phyloP scores from a whole-genome alignment of 805 yeast genomes.

The Candida lessepsii region DNA sequence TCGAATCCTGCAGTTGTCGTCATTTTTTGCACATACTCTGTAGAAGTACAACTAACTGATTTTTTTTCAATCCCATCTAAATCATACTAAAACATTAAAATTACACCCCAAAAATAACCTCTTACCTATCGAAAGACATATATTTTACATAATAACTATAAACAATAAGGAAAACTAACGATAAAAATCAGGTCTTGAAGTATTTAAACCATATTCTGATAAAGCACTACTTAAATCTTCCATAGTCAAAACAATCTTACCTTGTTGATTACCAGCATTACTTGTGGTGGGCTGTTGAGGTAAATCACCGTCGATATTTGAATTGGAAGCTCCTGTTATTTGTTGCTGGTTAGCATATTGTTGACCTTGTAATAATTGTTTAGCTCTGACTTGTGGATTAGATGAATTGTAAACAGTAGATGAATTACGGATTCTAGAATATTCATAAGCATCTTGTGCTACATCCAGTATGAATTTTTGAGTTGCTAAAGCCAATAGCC shows the following conservation, averaged over 20 bases:
- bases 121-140: background rate
- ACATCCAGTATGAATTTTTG: constrained; percentile 93
- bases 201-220: constrained; percentile 87
- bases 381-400: constrained; percentile 82
- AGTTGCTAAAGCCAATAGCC: constrained; percentile 89
- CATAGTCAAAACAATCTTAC: constrained; percentile 85
- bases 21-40: constrained; percentile 30
- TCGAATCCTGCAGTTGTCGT: constrained; percentile 64
- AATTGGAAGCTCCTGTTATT: constrained; percentile 25
- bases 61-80: no score
- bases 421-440: constrained; percentile 86
- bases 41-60: no score
- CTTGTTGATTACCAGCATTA: constrained; percentile 55
- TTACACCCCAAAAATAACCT: no score
- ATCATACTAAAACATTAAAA: no score
- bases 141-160: background rate
- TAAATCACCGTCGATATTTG: constrained; percentile 36
- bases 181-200: constrained; percentile 90
- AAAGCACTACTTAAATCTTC: constrained; percentile 91
- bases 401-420: constrained; percentile 82
- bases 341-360: constrained; percentile 45
- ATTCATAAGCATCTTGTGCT: constrained; percentile 95
- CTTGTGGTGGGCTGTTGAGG: constrained; percentile 33
- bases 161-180: constrained; percentile 43
- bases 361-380: constrained; percentile 70